These are phyloP conservation scores for Puccinia triticina DNA, from an alignment of 1,284 basidiomycete genomes.

Conservation along the genomic window DNA sequence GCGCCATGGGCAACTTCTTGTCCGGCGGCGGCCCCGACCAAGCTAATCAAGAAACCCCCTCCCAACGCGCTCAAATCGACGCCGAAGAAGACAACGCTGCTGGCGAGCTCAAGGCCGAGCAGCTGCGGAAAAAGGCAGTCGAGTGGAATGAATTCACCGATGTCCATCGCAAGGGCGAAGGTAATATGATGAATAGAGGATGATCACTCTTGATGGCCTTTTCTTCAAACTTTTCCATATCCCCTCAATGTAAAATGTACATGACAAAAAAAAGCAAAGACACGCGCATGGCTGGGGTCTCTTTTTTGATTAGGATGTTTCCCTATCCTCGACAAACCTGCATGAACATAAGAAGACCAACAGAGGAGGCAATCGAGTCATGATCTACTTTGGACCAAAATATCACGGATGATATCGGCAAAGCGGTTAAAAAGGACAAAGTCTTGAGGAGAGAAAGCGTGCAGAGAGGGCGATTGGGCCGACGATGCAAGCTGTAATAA, in stretches of 20 bases:
- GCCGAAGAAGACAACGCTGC: slow-evolving; percentile 48
- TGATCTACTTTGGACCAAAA: not conserved
- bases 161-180: slow-evolving; percentile 49
- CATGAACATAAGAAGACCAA: not conserved
- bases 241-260: not conserved
- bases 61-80: slow-evolving; percentile 21
- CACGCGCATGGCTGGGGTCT: not conserved
- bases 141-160: slow-evolving; percentile 51
- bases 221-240: not conserved
- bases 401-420: not conserved
- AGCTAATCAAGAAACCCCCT: slow-evolving; percentile 14
- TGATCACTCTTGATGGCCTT: not conserved
- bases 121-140: slow-evolving; percentile 37
- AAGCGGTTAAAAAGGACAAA: slow-evolving; percentile 1
- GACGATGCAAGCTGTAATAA: not conserved
- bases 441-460: not conserved
- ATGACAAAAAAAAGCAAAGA: not conserved
- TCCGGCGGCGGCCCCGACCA: slow-evolving; percentile 70
- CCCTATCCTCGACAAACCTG: not conserved
- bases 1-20: slow-evolving; percentile 80
- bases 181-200: slow-evolving; percentile 51
- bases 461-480: not conserved
- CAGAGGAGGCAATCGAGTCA: not conserved
- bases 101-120: slow-evolving; percentile 34
- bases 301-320: not conserved